Evolutionary conservation across 2,329 filamentous ascomycete genomes (phyloP).

Genomic region (Fusarium transvaalense): DNA sequence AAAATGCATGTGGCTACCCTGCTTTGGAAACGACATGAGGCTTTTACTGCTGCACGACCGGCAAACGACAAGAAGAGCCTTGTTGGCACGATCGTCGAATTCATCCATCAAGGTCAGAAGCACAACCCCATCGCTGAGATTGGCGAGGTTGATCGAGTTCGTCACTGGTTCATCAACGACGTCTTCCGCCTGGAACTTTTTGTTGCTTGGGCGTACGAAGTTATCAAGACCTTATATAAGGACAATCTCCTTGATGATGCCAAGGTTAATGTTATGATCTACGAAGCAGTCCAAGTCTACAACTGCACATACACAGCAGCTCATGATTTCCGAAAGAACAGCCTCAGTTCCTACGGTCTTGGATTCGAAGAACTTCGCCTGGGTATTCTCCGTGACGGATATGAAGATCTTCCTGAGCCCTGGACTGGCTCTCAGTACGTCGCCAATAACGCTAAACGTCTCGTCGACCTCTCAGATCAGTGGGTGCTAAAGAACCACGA

Average conservation of each 20-base stretch:
- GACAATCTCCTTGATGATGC: constrained; percentile 68
- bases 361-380: constrained; percentile 73
- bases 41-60: constrained; percentile 70
- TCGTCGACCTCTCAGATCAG: constrained; percentile 68
- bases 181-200: constrained; percentile 79
- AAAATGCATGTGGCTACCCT: constrained; percentile 84
- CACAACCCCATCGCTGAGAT: constrained; percentile 72
- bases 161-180: constrained; percentile 89
- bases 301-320: constrained; percentile 70
- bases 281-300: constrained; percentile 75
- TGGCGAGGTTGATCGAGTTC: constrained; percentile 81
- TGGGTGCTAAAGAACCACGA: constrained; percentile 65
- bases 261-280: constrained; percentile 67
- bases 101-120: constrained; percentile 82
- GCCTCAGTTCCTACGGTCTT: constrained; percentile 79
- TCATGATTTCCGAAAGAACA: constrained; percentile 78
- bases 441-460: constrained; percentile 71
- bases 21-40: constrained; percentile 86
- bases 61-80: constrained; percentile 75
- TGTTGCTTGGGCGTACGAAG: constrained; percentile 82
- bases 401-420: constrained; percentile 78
- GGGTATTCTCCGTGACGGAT: constrained; percentile 73
- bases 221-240: constrained; percentile 78
- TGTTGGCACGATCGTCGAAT: constrained; percentile 79
- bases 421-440: constrained; percentile 83